Conservation (phyloP, 2,329 filamentous ascomycete genomes). For the Arthrobotrys musiformis region DNA sequence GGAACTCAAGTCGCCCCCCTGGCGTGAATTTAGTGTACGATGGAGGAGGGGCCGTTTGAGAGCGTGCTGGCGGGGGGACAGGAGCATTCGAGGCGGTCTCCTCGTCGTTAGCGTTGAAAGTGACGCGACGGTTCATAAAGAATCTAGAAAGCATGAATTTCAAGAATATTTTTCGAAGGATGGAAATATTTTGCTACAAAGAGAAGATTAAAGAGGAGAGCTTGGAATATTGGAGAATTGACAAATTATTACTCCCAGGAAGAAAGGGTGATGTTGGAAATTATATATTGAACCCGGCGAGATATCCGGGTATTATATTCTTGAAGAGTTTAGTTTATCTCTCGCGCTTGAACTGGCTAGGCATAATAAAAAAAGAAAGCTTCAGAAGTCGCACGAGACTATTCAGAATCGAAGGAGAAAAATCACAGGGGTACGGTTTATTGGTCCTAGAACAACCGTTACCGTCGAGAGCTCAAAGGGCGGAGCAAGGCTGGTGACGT, state of each 20-base stretch:
- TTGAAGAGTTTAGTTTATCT: too few species aligned
- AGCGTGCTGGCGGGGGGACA: not conserved
- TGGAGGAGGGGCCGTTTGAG: constrained; percentile 16
- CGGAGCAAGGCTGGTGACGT: constrained; percentile 8
- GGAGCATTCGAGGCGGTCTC: constrained; percentile 7
- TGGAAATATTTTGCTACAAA: not conserved
- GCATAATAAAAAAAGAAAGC: too few species aligned
- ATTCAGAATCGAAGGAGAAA: not conserved
- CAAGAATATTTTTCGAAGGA: not conserved
- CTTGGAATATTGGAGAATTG: not conserved
- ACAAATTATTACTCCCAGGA: not conserved
- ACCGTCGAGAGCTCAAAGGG: not conserved
- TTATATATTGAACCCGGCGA: not conserved
- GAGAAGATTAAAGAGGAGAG: not conserved
- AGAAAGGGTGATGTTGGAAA: not conserved
- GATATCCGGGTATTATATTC: not conserved
- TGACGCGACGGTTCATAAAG: constrained; percentile 31
- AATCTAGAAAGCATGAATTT: not conserved
- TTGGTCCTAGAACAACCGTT: not conserved
- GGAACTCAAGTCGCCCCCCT: constrained; percentile 27
- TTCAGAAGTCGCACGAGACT: not conserved
- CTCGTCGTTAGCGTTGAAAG: constrained; percentile 28
- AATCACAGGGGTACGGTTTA: not conserved
- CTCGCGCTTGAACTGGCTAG: not conserved
- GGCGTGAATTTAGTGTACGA: constrained; percentile 15